Base-by-base conservation (phyloP, 2,329 filamentous ascomycete genomes). In the Pseudogymnoascus sp. region DNA sequence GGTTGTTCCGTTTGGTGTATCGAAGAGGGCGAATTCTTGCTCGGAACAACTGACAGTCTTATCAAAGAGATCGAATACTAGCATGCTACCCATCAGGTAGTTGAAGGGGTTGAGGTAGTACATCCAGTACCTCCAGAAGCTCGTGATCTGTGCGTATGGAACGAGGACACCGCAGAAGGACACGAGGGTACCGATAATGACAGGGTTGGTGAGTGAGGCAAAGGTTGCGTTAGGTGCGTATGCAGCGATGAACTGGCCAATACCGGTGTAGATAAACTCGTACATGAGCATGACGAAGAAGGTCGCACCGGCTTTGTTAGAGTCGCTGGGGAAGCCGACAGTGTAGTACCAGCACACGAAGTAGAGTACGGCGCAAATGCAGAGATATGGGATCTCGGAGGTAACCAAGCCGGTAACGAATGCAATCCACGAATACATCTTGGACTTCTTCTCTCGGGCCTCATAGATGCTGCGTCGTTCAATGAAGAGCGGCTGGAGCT, bases 161-260 rank as follows among this genome's bases (percentile, higher is more conserved):
- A 91, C 88, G 3, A 91, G 78, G 1, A 92, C 87, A 66, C 89
- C 89, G 68, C 88, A 91, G 77, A 93, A 92, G 1, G 82, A 83
- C 9, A 90, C 80, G 2, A 91, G 89, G 0, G 87, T 84, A 0
- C 80, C 78, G 63, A 87, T 75, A 11, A 86, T 62, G 0, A 87
- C 70, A 0, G 83, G 83, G 66, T 86, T 86, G 66, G 80, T 78
- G 6, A 87, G 76, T 0, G 82, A 76, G 0, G 84, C 84, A 53
- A 86, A 85, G 10, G 84, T 79, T 42, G 80, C 83, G 66, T 84
- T 86, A 0, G 84, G 84, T 0, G 83, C 81, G 65, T 86, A 87
- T 0, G 85, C 83, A 0, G 83, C 83, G 17, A 87, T 77, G 69
- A 84, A 83, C 68, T 87, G 85, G 0, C 84, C 85, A 53, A 88